Percentiles rank a stretch among this genome's conserved stretches.
Conservation (phyloP, 345 rosid species). For the Melaleuca alternifolia region DNA sequence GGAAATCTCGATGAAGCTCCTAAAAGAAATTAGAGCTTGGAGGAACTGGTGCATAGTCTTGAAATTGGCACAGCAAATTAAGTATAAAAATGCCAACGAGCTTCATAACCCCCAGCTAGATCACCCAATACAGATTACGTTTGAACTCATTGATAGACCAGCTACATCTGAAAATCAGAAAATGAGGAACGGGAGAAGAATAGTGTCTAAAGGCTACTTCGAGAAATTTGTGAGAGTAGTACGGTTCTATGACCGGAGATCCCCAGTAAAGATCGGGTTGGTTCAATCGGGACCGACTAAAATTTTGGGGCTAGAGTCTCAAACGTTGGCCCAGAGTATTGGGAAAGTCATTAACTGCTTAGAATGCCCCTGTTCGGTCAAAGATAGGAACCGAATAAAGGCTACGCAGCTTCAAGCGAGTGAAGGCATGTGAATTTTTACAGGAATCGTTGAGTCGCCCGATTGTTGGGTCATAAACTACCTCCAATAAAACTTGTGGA, state of each 20-base stretch:
- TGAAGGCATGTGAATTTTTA: constrained; percentile 7
- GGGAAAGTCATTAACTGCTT: constrained; percentile 15
- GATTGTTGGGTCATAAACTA: constrained; percentile 20
- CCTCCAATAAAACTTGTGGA: constrained; percentile 9
- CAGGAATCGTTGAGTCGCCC: constrained; percentile 6
- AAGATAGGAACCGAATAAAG: constrained; percentile 14
- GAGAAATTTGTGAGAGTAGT: neutral
- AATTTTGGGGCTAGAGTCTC: constrained; percentile 28
- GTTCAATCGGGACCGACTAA: constrained; percentile 14
- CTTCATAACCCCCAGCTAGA: neutral
- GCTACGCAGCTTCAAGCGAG: constrained; percentile 13
- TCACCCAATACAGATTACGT: neutral
- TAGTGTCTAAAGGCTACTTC: neutral
- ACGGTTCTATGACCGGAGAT: neutral
- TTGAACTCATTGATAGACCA: neutral
- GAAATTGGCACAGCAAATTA: neutral
- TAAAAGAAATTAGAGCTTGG: neutral
- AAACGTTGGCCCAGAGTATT: constrained; percentile 13
- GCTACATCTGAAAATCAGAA: neutral
- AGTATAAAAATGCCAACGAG: neutral
- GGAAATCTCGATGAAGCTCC: neutral
- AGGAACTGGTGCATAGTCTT: neutral
- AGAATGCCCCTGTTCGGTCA: constrained; percentile 1
- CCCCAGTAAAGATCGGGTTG: neutral
- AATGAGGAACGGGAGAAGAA: neutral